A percentile compares a stretch with the other conserved stretches of the same genome.
These are phyloP conservation scores for Linanthus parryae DNA, from an alignment of 148 eudicot species.

Conservation along the genomic window DNA sequence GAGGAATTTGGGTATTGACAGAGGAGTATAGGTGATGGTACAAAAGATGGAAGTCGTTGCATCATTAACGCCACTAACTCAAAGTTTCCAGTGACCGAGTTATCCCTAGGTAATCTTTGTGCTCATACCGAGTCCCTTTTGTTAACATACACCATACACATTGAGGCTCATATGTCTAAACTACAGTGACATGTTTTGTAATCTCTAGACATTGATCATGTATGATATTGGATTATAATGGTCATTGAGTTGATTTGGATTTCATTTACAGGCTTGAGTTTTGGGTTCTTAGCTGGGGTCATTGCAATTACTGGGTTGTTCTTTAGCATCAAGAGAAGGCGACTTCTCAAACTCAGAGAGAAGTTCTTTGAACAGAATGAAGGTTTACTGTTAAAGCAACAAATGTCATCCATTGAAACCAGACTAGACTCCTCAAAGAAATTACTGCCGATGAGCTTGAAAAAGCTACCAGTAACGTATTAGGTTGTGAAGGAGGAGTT, in stretches of 20 bases:
- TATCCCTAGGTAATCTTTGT: slow-evolving; percentile 25
- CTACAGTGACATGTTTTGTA: neutral
- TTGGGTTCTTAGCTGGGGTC: slow-evolving; percentile 24
- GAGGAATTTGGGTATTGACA: no score
- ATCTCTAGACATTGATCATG: neutral
- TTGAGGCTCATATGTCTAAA: no score
- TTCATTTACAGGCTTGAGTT: slow-evolving; percentile 28
- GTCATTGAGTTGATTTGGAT: no score
- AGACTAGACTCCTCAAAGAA: neutral
- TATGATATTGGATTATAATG: no score
- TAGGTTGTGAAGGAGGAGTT: no score
- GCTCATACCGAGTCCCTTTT: no score
- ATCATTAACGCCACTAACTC: slow-evolving; percentile 3
- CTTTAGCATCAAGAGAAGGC: slow-evolving; percentile 25
- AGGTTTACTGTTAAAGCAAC: slow-evolving; percentile 3
- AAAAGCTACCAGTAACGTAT: slow-evolving; percentile 10
- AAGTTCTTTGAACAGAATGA: slow-evolving; percentile 17
- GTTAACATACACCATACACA: no score
- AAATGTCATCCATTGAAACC: slow-evolving; percentile 3
- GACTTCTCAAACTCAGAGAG: slow-evolving; percentile 19
- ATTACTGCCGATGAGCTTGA: slow-evolving; percentile 2
- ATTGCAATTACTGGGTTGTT: slow-evolving; percentile 21
- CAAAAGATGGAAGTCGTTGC: slow-evolving; percentile 25
- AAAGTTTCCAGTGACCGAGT: slow-evolving; percentile 24
- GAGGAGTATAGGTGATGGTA: slow-evolving; percentile 40